Evolutionary conservation across 768 basidiomycete species (phyloP), one percentile per base, ranked within the genome.

Genomic region (Tulasnella calospora): DNA sequence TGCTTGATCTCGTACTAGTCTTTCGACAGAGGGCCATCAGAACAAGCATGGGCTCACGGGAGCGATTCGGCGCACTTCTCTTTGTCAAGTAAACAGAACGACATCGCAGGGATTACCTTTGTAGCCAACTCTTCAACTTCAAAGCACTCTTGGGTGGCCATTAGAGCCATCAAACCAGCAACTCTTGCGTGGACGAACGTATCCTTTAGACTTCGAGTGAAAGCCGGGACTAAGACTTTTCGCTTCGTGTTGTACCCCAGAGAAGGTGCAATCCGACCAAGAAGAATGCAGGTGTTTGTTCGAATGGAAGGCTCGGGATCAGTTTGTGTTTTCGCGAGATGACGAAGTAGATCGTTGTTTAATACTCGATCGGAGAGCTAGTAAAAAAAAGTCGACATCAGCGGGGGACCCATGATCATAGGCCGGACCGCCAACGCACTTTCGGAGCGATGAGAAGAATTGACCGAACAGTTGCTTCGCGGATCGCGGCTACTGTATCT

Each of bases 171-270:
- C 46, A 99, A 83, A 0, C 95, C 97, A 0, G 98, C 97, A 1
- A 97, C 94, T 55, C 98, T 88, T 4, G 95, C 92, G 83, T 97
- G 97, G 0, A 97, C 91, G 83, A 99, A 99, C 0, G 89, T 84
- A 83, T 99, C 98, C 83, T 95, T 95, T 51, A 98, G 83, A 2
- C 94, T 93, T 69, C 95, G 89, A 4, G 92, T 89, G 84, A 99
- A 98, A 5, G 98, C 98, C 4, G 96, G 95, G 1, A 98, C 94
- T 8, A 99, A 89, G n/a, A 99, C 95, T 82, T 99, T 99, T 81
- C 92, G 90, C 83, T 96, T 95, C 3, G 97, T 98, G 81, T 95
- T 92, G 78, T 92, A 89, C 0, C 94, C 93, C 0, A 99, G 86
- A 2, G 89, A 88, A 0, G 94, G 94, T 0, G 94, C 96, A 7